Evolutionary conservation across 768 basidiomycete genomes (phyloP).

Genomic region (Grammothele lineata): DNA sequence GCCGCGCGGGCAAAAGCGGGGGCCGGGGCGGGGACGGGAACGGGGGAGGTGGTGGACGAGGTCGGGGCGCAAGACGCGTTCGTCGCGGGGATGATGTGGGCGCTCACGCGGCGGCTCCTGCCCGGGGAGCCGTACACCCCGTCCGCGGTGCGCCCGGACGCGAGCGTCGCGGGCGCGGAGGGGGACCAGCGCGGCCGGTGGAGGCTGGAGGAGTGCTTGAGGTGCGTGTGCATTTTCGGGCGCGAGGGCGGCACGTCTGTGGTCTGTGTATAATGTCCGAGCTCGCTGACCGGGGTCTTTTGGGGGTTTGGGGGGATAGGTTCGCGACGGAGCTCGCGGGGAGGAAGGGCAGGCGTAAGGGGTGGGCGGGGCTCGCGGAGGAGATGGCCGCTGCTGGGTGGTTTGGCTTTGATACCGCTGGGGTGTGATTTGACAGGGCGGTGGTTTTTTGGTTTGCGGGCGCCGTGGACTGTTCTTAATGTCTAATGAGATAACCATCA

Average conservation of each 20-base stretch:
- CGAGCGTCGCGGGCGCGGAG: slow-evolving; percentile 10
- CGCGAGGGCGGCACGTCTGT: not conserved
- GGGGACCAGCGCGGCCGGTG: slow-evolving; percentile 44
- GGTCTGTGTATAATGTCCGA: no score
- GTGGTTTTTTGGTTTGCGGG: no score
- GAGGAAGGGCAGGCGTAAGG: slow-evolving; percentile 58
- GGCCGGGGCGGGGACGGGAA: no score
- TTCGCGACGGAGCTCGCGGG: slow-evolving; percentile 85
- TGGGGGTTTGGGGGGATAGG: slow-evolving; percentile 31
- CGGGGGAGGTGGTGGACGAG: slow-evolving; percentile 62
- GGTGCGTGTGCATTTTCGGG: slow-evolving; percentile 37
- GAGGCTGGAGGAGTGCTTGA: slow-evolving; percentile 78
- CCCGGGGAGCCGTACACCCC: slow-evolving; percentile 77
- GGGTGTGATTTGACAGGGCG: no score
- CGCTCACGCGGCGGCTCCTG: slow-evolving; percentile 63
- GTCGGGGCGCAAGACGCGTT: slow-evolving; percentile 80
- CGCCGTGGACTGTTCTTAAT: no score
- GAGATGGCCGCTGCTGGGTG: slow-evolving; percentile 76
- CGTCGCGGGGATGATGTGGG: slow-evolving; percentile 85
- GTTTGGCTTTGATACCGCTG: slow-evolving; percentile 63
- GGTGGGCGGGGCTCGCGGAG: slow-evolving; percentile 65
- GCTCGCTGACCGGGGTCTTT: no score
- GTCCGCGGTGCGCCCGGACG: slow-evolving; percentile 12
- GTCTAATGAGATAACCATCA: no score
- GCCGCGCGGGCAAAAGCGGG: slow-evolving; percentile 13